Evolutionary conservation across 768 basidiomycete species (phyloP).

Genomic region (Clathrus columnatus): DNA sequence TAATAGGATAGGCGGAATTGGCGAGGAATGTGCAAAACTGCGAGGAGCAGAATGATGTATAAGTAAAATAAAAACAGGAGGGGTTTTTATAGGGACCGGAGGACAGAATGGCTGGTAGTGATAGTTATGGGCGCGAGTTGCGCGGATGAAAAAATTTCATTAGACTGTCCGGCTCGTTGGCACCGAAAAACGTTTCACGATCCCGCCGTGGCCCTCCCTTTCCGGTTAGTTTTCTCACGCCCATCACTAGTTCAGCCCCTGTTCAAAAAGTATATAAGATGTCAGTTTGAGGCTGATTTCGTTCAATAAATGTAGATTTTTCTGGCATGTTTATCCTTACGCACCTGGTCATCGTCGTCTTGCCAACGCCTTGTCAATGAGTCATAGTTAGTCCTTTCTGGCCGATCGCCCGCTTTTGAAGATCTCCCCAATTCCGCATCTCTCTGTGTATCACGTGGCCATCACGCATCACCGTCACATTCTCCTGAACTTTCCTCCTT

Average conservation of each 20-base stretch:
- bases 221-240: neutral
- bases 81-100: neutral
- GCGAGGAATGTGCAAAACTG: neutral
- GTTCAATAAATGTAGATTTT: too few species aligned
- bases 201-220: constrained; percentile 5
- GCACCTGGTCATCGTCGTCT: neutral
- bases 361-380: neutral
- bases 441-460: too few species aligned
- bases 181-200: constrained; percentile 12
- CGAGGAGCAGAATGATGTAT: neutral
- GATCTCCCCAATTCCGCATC: neutral
- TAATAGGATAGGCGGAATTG: neutral
- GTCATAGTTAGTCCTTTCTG: too few species aligned
- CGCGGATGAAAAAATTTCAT: constrained; percentile 1
- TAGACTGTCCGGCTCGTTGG: constrained; percentile 7
- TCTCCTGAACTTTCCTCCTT: neutral
- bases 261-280: too few species aligned
- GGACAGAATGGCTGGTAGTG: neutral
- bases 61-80: neutral
- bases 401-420: neutral
- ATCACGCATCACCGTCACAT: neutral
- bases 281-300: too few species aligned
- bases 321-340: too few species aligned
- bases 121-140: constrained; percentile 6
- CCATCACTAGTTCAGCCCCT: neutral